Base-by-base conservation (phyloP, 225 moss, liverwort and hornwort species). In the Sphagnum contortum region DNA sequence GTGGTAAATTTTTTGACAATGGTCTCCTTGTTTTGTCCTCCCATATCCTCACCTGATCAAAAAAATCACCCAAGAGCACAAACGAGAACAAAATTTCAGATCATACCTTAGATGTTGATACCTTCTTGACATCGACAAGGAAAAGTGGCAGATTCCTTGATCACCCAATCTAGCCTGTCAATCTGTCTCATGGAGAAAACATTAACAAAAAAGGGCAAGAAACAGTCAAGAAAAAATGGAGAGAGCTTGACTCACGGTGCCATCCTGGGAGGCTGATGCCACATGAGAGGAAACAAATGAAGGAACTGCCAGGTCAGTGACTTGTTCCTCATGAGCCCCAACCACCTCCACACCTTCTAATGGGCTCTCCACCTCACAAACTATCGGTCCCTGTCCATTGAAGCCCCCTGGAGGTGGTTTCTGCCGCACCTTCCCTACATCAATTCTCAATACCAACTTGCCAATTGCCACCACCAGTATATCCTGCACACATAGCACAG, bases 181-280 rank as follows among this genome's bases (percentile, higher is more conserved):
- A n/a, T n/a, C n/a, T n/a, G n/a, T n/a, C n/a, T n/a, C n/a, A n/a
- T n/a, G n/a, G n/a, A n/a, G n/a, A n/a, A n/a, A n/a, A n/a, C n/a
- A n/a, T n/a, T n/a, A n/a, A n/a, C n/a, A n/a, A n/a, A n/a, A n/a
- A n/a, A n/a, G 29, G 29, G 29, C 29, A 29, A 29, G 29, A 29
- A 29, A 29, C 1, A 1, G 29, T 29, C 0, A 29, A n/a, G n/a
- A 29, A 29, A 29, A 48, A 62, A 45, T 10, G 46, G 12, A 29
- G 29, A 29, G 29, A 29, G 29, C 57, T 12, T 62, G 51, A 77
- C 82, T 81, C 66, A 95, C 95, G 68, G 83, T 86, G 75, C 95
- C 95, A 87, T 95, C 95, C 66, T 77, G 85, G 48, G 95, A 95
- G 49, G 92, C 82, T 44, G 95, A 89, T 57, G 92, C 92, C 62